Evolutionary conservation across 257 asterid species (phyloP).

Genomic region (Fraxinus pennsylvanica): DNA sequence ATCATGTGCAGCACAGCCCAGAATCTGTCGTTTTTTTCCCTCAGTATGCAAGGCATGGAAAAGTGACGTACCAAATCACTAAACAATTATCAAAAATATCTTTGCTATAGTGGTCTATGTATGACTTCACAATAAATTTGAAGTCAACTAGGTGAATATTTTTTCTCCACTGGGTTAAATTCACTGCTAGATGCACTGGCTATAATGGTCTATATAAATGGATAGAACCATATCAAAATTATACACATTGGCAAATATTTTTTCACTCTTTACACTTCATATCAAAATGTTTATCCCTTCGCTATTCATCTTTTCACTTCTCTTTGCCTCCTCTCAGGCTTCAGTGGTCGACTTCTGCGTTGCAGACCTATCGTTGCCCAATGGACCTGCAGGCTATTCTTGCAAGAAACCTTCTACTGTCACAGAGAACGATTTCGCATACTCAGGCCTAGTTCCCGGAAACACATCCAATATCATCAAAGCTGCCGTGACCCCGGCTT

Average conservation of each 20-base stretch:
- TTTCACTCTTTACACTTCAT: neutral
- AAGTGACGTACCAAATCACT: neutral
- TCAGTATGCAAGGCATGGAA: slow-evolving; percentile 24
- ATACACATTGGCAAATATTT: slow-evolving; percentile 4
- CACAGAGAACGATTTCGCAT: slow-evolving; percentile 56
- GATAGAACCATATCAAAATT: slow-evolving; percentile 28
- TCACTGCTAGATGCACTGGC: neutral
- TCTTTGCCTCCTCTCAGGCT: slow-evolving; percentile 35
- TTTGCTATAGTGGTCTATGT: neutral
- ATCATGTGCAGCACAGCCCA: slow-evolving; percentile 44
- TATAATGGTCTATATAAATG: slow-evolving; percentile 25
- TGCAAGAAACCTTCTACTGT: slow-evolving; percentile 65
- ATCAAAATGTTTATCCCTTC: slow-evolving; percentile 32
- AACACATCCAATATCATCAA: slow-evolving; percentile 73
- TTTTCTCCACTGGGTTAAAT: neutral
- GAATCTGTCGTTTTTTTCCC: slow-evolving; percentile 23
- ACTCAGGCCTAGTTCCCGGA: slow-evolving; percentile 56
- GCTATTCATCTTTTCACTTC: slow-evolving; percentile 28
- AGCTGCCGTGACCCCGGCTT: slow-evolving; percentile 70
- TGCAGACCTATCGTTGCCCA: slow-evolving; percentile 55
- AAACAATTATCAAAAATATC: slow-evolving; percentile 15
- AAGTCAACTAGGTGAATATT: neutral
- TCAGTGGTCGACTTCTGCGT: slow-evolving; percentile 77
- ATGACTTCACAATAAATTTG: neutral
- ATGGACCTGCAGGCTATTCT: slow-evolving; percentile 70